Conservation (phyloP, 768 basidiomycete genomes). For the Coprinopsis sp. region DNA sequence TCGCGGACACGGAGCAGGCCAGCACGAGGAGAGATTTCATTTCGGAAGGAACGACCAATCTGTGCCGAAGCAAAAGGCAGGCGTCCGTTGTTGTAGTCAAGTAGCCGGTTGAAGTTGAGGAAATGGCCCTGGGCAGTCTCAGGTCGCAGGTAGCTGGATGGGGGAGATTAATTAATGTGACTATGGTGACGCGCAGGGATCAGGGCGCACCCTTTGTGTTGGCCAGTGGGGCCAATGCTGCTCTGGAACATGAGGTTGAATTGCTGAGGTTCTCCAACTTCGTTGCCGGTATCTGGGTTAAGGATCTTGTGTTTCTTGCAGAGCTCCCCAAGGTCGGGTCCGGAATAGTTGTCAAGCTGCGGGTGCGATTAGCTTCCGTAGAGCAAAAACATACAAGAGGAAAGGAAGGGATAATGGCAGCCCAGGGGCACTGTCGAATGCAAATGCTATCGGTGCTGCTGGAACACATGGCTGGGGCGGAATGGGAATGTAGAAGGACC, state of each 20-base stretch:
- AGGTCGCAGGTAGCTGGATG: constrained; percentile 81
- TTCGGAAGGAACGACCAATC: constrained; percentile 93
- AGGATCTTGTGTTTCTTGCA: constrained; percentile 74
- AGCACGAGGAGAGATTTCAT: constrained; percentile 96
- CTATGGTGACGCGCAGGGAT: constrained; percentile 4
- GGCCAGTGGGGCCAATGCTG: constrained; percentile 95
- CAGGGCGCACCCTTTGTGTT: constrained; percentile 77
- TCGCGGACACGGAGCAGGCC: constrained; percentile 96
- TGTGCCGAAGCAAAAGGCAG: constrained; percentile 97
- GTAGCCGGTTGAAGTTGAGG: constrained; percentile 93
- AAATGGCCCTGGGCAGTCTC: constrained; percentile 99
- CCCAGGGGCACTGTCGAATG: too few relatives aligned
- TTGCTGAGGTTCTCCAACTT: constrained; percentile 86
- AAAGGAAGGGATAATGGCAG: too few relatives aligned
- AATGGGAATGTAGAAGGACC: too few relatives aligned
- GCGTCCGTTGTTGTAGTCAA: constrained; percentile 97
- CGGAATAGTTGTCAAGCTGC: constrained; percentile 91
- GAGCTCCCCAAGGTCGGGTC: constrained; percentile 82
- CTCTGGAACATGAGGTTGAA: constrained; percentile 99
- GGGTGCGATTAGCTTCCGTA: neutral
- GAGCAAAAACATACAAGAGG: too few relatives aligned
- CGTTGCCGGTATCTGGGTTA: constrained; percentile 91
- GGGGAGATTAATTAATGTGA: constrained; percentile 1
- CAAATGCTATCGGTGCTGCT: too few relatives aligned
- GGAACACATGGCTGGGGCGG: too few relatives aligned